Conservation (phyloP, 768 basidiomycete genomes). For the Tylopilus vinaceipallidus region DNA sequence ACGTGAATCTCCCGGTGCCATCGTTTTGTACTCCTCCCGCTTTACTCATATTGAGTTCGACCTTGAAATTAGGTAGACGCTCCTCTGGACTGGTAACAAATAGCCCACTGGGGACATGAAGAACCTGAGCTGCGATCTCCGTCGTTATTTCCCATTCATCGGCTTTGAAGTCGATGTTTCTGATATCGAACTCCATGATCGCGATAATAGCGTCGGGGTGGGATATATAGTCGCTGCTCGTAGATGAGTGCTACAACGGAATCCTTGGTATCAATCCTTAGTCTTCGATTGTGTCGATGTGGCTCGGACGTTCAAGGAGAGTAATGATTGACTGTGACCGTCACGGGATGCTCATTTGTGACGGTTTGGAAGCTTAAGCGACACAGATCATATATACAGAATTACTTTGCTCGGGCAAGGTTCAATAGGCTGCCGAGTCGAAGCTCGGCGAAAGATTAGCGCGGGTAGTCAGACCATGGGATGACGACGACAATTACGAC, state of each 20-base stretch:
- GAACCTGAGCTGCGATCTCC: conserved; percentile 44
- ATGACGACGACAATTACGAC: no score
- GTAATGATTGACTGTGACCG: no score
- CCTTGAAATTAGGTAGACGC: conserved; percentile 55
- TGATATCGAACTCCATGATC: conserved; percentile 41
- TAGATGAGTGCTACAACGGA: background rate
- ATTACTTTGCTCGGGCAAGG: no score
- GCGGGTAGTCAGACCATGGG: no score
- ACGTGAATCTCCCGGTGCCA: conserved; percentile 42
- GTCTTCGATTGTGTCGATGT: no score
- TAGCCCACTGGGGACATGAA: conserved; percentile 43
- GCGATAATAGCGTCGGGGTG: no score
- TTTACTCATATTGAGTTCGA: conserved; percentile 49
- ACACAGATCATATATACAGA: no score
- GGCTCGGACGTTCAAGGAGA: no score
- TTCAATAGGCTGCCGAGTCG: no score
- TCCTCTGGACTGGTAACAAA: conserved; percentile 26
- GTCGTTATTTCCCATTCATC: conserved; percentile 57
- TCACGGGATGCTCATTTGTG: no score
- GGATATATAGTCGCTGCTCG: background rate
- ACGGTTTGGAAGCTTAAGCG: no score
- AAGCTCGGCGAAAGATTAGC: no score
- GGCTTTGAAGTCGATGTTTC: conserved; percentile 35
- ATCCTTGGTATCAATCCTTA: conserved; percentile 6
- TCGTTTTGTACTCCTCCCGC: conserved; percentile 56